Evolutionary conservation across 768 basidiomycete genomes (phyloP).

Genomic region (Panellus pusillus): DNA sequence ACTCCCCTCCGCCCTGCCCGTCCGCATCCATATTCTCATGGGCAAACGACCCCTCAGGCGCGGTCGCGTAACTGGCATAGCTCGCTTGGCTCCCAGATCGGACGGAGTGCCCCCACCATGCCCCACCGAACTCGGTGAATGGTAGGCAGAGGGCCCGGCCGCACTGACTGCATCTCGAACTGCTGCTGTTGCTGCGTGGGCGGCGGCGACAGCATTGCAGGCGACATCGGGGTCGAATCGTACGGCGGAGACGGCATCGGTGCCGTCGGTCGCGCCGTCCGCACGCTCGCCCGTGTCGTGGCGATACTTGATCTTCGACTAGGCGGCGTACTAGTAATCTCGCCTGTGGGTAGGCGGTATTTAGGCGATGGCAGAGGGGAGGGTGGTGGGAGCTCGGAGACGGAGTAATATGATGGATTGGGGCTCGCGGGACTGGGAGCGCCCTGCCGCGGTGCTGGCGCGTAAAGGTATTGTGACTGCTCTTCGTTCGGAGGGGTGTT

Average conservation of each 20-base stretch:
- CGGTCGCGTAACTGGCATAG: constrained; percentile 44
- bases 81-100: constrained; percentile 39
- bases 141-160: constrained; percentile 13
- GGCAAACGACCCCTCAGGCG: constrained; percentile 40
- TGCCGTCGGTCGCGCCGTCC: constrained; percentile 32
- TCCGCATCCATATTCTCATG: constrained; percentile 11
- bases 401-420: constrained; percentile 67
- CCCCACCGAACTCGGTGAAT: constrained; percentile 22
- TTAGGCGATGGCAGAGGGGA: constrained; percentile 59
- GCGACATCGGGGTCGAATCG: constrained; percentile 11
- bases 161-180: constrained; percentile 18
- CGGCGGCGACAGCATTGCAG: neutral
- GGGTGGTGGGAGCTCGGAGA: constrained; percentile 60
- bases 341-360: constrained; percentile 47
- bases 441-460: constrained; percentile 9
- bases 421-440: constrained; percentile 31
- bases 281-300: constrained; percentile 23
- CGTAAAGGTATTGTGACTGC: constrained; percentile 22
- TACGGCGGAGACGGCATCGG: constrained; percentile 23
- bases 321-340: constrained; percentile 44
- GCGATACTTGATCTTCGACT: constrained; percentile 39
- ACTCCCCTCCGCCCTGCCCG: constrained; percentile 1
- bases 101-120: constrained; percentile 20
- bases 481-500: constrained; percentile 42
- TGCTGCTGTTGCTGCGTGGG: constrained; percentile 12